Percentiles rank a stretch among this genome's conserved stretches.
These are phyloP conservation scores for Elsinoe ampelina DNA, from an alignment of 2,329 filamentous ascomycete genomes.

Conservation along the genomic window DNA sequence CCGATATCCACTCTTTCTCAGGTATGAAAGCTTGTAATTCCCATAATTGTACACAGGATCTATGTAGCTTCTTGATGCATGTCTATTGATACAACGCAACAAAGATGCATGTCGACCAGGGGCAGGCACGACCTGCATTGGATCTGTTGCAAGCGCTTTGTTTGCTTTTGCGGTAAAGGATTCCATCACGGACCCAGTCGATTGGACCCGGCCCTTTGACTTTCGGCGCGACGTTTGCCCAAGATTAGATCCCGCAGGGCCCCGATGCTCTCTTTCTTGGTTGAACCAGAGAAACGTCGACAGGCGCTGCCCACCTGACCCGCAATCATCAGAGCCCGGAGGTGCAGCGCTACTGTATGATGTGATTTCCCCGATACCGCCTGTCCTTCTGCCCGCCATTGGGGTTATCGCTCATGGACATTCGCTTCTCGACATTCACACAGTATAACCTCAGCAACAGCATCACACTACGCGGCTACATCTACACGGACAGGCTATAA, in stretches of 20 bases:
- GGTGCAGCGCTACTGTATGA: background rate
- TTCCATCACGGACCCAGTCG: background rate
- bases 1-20: conserved; percentile 7
- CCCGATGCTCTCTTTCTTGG: background rate
- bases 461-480: no score
- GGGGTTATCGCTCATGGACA: background rate
- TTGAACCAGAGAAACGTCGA: background rate
- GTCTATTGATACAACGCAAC: no score
- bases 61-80: no score
- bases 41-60: background rate
- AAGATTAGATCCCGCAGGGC: conserved; percentile 7
- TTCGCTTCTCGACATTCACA: background rate
- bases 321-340: background rate
- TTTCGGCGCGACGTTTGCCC: conserved; percentile 2
- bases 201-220: background rate
- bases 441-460: background rate
- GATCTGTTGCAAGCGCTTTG: background rate
- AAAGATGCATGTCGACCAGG: background rate
- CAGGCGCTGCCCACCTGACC: background rate
- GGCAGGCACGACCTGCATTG: background rate
- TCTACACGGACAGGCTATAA: no score
- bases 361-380: conserved; percentile 12
- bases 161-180: background rate
- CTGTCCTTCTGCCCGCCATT: background rate
- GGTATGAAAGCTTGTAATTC: background rate